Evolutionary conservation across 176 grass and related monocot species (phyloP).

Genomic region (Aegilops umbellulata): DNA sequence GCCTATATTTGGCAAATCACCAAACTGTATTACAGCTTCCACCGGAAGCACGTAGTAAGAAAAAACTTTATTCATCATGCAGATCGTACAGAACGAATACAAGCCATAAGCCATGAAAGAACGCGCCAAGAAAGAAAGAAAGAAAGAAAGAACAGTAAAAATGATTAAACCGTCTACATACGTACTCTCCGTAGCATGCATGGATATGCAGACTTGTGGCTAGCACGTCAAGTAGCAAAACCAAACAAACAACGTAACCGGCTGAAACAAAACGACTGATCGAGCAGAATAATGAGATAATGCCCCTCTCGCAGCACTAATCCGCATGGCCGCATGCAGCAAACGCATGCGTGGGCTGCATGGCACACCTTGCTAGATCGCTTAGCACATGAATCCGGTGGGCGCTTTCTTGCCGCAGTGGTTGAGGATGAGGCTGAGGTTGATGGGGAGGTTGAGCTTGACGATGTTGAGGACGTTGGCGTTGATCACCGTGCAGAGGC

Average conservation of each 20-base stretch:
- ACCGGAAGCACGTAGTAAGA: too few species aligned
- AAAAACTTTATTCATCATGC: not conserved
- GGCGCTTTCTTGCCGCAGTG: slow-evolving; percentile 40
- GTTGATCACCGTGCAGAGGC: slow-evolving; percentile 83
- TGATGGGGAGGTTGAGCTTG: slow-evolving; percentile 42
- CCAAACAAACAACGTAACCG: not conserved
- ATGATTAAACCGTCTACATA: not conserved
- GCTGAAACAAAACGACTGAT: not conserved
- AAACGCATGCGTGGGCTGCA: too few species aligned
- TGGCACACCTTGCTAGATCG: not conserved
- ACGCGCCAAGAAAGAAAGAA: too few species aligned
- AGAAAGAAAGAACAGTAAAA: not conserved
- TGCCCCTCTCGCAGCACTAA: not conserved
- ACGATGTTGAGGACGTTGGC: slow-evolving; percentile 41
- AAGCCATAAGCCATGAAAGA: not conserved
- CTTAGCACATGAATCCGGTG: slow-evolving; percentile 35
- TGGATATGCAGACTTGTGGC: not conserved
- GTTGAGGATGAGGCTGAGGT: slow-evolving; percentile 67
- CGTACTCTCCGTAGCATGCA: not conserved
- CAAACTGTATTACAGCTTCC: too few species aligned
- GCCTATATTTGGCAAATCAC: too few species aligned
- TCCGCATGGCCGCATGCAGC: too few species aligned
- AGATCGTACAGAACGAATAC: not conserved
- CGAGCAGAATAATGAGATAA: not conserved
- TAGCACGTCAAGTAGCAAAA: not conserved